Base-by-base conservation (phyloP, 2,329 filamentous ascomycete genomes). In the Fusarium sp. region DNA sequence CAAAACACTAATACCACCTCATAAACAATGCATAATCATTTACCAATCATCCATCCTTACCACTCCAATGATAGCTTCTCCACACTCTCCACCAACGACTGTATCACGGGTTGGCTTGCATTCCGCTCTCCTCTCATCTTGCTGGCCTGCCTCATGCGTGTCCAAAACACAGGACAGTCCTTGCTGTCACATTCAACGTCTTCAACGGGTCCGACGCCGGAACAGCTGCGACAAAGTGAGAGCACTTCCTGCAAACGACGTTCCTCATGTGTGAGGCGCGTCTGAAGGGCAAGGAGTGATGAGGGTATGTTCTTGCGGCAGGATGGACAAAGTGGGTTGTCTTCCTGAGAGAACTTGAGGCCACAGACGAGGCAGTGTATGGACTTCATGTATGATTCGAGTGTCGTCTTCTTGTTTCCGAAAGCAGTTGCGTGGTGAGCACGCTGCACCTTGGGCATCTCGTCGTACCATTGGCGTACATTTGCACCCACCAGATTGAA, bases 401-500 rank as follows among this genome's bases (percentile, higher is more conserved):
- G 85, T 0, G 94, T 97, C 76, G 87, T 91, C 74, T 86, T 90
- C 71, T 80, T 80, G 72, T 63, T 71, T 70, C 71, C 74, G 4
- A 56, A 66, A 18, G 76, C 74, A 45, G 74, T 61, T 70, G 76
- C 40, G 55, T 77, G 64, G 49, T 76, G 86, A 43, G 95, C 87
- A 11, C 91, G 89, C 74, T 94, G 91, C 20, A 96, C 84, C 77
- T 96, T 97, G 43, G 95, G 95, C 93, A 98, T 96, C 79, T 97
- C 94, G 66, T 97, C 93, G 74, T 94, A 98, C 96, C 96, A 99
- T 60, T 88, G 86, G 18, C 92, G 83, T 1, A 98, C 92, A 76
- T 96, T 97, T 31, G 94, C 96, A 9, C 96, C 96, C 4, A 98
- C 92, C 4, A 99, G 89, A 74, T 96, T 97, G 82, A 99, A 97